Conservation (phyloP, 345 rosid species). For the Atalantia buxifolia region DNA sequence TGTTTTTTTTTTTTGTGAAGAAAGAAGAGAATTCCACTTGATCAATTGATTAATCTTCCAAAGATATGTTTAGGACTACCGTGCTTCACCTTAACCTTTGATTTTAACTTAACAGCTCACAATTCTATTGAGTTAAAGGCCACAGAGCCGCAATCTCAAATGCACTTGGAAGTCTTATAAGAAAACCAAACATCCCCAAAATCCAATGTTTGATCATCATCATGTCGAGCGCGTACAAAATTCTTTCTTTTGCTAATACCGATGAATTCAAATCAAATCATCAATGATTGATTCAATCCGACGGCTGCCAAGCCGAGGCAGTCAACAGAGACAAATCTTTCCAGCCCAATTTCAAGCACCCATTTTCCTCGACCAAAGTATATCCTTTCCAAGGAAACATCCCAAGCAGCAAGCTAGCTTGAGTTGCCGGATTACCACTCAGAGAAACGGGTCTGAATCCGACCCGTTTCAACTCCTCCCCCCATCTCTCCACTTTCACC, state of each 20-base stretch:
- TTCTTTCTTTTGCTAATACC: not conserved
- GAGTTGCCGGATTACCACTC: constrained; percentile 82
- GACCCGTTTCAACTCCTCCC: constrained; percentile 58
- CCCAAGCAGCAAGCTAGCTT: constrained; percentile 77
- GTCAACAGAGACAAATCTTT: constrained; percentile 89
- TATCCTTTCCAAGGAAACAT: constrained; percentile 98
- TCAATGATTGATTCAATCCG: constrained; percentile 30
- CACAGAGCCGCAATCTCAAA: no score
- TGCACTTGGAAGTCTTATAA: no score
- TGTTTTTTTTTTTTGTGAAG: not conserved
- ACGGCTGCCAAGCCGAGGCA: constrained; percentile 91
- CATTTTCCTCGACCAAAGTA: constrained; percentile 73
- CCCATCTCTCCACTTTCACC: constrained; percentile 77
- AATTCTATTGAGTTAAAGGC: no score
- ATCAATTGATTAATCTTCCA: not conserved
- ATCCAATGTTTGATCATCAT: not conserved
- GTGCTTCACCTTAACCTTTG: not conserved
- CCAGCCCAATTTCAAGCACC: constrained; percentile 88
- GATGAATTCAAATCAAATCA: not conserved
- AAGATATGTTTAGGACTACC: not conserved
- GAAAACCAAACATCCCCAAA: no score
- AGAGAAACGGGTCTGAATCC: constrained; percentile 80
- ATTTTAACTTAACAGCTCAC: no score
- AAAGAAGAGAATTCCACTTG: not conserved
- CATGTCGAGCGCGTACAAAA: not conserved